phyloP scores from a whole-genome alignment of 371 early-diverging fungal genomes.

The Modicella reniformis region DNA sequence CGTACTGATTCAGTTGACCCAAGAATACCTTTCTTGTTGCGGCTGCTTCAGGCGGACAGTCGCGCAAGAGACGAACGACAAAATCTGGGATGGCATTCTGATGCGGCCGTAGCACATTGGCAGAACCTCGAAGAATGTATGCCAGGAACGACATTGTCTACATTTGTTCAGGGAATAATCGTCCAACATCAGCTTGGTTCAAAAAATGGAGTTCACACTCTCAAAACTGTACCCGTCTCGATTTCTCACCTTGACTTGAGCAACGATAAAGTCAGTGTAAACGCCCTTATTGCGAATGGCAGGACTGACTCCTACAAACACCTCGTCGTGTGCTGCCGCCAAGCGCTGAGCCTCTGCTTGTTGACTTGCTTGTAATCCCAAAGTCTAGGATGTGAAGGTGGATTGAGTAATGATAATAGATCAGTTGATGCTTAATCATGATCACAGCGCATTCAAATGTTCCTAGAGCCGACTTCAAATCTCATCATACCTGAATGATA shows the following conservation, averaged over 20 bases:
- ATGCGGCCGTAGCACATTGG: slow-evolving; percentile 73
- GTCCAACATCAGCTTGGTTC: neutral
- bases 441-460: neutral
- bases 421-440: neutral
- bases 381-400: slow-evolving; percentile 59
- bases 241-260: slow-evolving; percentile 84
- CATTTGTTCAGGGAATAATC: neutral
- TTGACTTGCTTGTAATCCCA: slow-evolving; percentile 80
- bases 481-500: slow-evolving; percentile 76
- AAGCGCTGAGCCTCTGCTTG: slow-evolving; percentile 79
- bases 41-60: slow-evolving; percentile 94
- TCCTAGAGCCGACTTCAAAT: too few species aligned
- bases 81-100: slow-evolving; percentile 87
- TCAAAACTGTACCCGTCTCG: neutral
- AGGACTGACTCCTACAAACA: slow-evolving; percentile 86
- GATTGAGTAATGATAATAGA: neutral
- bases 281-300: slow-evolving; percentile 76
- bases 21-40: slow-evolving; percentile 83
- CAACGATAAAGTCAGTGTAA: slow-evolving; percentile 85
- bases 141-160: slow-evolving; percentile 96
- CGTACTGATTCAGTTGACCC: neutral
- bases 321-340: slow-evolving; percentile 72
- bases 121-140: slow-evolving; percentile 88
- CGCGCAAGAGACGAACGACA: slow-evolving; percentile 86
- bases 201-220: neutral